These are phyloP conservation scores for Vairimorpha ceranae DNA, from an alignment of 371 early-diverging fungal genomes.

Conservation along the genomic window DNA sequence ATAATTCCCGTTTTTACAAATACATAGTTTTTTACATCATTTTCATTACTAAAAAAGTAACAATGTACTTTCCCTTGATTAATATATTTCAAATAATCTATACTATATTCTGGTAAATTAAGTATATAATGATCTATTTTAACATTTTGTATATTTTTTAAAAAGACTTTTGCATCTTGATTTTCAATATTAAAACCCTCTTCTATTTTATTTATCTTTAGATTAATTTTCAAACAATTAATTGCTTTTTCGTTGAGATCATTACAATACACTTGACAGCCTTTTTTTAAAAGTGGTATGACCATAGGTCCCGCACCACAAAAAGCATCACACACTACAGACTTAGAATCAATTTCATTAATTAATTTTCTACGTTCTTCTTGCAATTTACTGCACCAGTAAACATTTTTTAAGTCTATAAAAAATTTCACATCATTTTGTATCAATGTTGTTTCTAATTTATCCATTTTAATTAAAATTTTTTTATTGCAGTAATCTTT, in stretches of 20 bases:
- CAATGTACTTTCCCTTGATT: conserved; percentile 44
- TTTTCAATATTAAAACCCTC: conserved; percentile 36
- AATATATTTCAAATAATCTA: conserved; percentile 54
- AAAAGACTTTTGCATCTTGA: conserved; percentile 53
- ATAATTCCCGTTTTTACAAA: conserved; percentile 17
- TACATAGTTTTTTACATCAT: conserved; percentile 29
- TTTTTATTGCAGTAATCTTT: background rate
- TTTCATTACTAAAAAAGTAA: conserved; percentile 58
- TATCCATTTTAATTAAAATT: background rate
- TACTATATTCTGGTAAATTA: conserved; percentile 61
- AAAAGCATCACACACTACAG: conserved; percentile 60
- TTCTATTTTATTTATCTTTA: conserved; percentile 53
- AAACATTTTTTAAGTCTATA: conserved; percentile 60
- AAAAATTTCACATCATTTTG: conserved; percentile 58
- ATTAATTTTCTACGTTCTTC: conserved; percentile 52
- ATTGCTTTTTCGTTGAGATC: conserved; percentile 62
- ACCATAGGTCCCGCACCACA: conserved; percentile 64
- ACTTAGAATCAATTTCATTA: conserved; percentile 24
- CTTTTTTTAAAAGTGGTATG: conserved; percentile 52
- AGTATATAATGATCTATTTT: conserved; percentile 60
- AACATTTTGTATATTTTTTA: conserved; percentile 38
- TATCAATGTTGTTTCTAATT: conserved; percentile 48
- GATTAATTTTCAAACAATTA: conserved; percentile 50
- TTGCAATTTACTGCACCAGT: conserved; percentile 63
- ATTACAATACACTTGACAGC: conserved; percentile 55